phyloP scores from a whole-genome alignment of 2,329 filamentous ascomycete genomes.

The Cordyceps militaris region DNA sequence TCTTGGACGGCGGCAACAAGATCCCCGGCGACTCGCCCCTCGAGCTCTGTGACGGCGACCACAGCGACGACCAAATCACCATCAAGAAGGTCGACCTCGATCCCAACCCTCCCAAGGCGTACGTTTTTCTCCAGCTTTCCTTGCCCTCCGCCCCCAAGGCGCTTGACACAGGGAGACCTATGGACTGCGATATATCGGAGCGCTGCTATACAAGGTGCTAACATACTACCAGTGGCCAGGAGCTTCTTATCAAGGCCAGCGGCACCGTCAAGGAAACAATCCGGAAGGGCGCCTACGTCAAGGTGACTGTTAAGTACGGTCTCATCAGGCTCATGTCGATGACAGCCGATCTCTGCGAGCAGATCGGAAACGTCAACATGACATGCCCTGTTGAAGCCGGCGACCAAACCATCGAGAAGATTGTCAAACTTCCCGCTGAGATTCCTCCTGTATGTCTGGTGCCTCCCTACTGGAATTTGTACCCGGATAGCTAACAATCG shows the following conservation, averaged over 20 bases:
- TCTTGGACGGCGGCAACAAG: slow-evolving; percentile 45
- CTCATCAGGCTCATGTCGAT: slow-evolving; percentile 83
- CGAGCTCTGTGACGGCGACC: slow-evolving; percentile 63
- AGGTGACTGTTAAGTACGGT: slow-evolving; percentile 86
- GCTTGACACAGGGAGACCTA: neutral
- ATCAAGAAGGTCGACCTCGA: slow-evolving; percentile 73
- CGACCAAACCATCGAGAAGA: slow-evolving; percentile 64
- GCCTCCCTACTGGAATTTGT: neutral
- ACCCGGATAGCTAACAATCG: slow-evolving; percentile 17
- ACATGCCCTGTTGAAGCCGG: slow-evolving; percentile 84
- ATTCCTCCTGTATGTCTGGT: slow-evolving; percentile 71
- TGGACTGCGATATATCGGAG: neutral
- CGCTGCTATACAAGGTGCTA: neutral
- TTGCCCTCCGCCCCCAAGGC: neutral
- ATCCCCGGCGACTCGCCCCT: slow-evolving; percentile 85
- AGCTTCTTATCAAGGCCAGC: slow-evolving; percentile 69
- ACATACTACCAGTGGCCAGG: slow-evolving; percentile 54
- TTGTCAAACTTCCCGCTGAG: slow-evolving; percentile 74
- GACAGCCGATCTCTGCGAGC: slow-evolving; percentile 78
- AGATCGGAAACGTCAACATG: slow-evolving; percentile 80
- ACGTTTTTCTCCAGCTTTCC: slow-evolving; percentile 32
- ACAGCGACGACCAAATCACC: slow-evolving; percentile 60
- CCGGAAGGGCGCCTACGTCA: slow-evolving; percentile 71
- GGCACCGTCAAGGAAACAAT: slow-evolving; percentile 70
- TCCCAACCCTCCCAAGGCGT: slow-evolving; percentile 86